A percentile compares a stretch with the other conserved stretches of the same genome.
Conservation (phyloP, 768 basidiomycete species). For the Pisolithus microcarpus region DNA sequence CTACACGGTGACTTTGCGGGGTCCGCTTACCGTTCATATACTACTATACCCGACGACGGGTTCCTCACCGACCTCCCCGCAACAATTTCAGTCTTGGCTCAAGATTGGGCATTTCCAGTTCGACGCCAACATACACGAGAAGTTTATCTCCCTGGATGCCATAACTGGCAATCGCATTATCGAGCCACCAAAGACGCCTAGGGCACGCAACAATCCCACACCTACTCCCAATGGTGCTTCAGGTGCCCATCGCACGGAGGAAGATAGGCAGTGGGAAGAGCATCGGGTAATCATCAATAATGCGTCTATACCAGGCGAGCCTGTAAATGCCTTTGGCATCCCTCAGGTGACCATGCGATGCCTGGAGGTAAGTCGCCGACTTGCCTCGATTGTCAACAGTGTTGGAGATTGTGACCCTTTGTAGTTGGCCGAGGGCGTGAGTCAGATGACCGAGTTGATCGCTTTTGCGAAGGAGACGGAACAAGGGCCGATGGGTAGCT, state of each 20-base stretch:
- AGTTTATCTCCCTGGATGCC: constrained; percentile 60
- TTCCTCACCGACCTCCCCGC: constrained; percentile 9
- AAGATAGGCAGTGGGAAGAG: constrained; percentile 62
- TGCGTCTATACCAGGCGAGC: constrained; percentile 70
- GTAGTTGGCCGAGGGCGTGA: constrained; percentile 76
- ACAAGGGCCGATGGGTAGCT: constrained; percentile 63
- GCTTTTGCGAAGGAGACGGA: constrained; percentile 46
- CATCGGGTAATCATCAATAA: constrained; percentile 51
- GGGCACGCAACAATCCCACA: constrained; percentile 26
- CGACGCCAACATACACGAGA: constrained; percentile 66
- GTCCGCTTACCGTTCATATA: constrained; percentile 66
- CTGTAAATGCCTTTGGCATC: constrained; percentile 83
- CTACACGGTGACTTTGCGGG: constrained; percentile 69
- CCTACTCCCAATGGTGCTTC: constrained; percentile 27
- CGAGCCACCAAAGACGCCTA: constrained; percentile 37
- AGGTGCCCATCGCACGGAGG: constrained; percentile 30
- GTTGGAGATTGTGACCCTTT: constrained; percentile 4
- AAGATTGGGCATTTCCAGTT: constrained; percentile 73
- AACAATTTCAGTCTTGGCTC: constrained; percentile 29
- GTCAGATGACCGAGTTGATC: constrained; percentile 74
- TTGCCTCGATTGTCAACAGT: not conserved
- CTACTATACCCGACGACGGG: constrained; percentile 23
- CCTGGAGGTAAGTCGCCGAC: constrained; percentile 51
- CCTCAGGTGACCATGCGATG: constrained; percentile 87
- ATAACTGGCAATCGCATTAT: constrained; percentile 45